A percentile compares a stretch with the other conserved stretches of the same genome.
These are phyloP conservation scores for Coniochaeta sp. DNA, from an alignment of 2,329 filamentous ascomycete species.

Conservation along the genomic window DNA sequence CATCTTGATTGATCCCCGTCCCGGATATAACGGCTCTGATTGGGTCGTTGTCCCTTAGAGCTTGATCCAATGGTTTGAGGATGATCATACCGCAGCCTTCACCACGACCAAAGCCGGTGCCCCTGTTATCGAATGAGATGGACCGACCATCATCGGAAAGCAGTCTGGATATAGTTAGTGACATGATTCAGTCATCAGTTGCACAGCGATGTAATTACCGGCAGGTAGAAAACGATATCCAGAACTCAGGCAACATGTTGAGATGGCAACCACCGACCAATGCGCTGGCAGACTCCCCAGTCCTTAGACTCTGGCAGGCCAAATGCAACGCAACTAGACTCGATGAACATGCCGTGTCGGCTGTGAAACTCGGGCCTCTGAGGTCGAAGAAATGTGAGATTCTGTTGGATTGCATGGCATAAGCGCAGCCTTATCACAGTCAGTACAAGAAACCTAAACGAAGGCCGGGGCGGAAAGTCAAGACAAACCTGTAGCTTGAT, in stretches of 20 bases:
- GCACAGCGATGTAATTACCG: slow-evolving; percentile 23
- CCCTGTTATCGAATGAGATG: slow-evolving; percentile 41
- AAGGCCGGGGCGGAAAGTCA: background rate
- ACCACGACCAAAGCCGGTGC: slow-evolving; percentile 53
- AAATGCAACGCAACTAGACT: slow-evolving; percentile 41
- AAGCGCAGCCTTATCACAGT: slow-evolving; percentile 30
- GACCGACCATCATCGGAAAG: slow-evolving; percentile 45
- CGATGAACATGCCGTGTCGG: slow-evolving; percentile 46
- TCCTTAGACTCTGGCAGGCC: slow-evolving; percentile 40
- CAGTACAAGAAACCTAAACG: background rate
- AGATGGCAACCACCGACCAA: slow-evolving; percentile 40
- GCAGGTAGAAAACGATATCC: slow-evolving; percentile 36
- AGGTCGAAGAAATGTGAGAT: slow-evolving; percentile 50
- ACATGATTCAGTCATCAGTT: background rate
- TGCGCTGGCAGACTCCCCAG: slow-evolving; percentile 36
- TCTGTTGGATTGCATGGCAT: slow-evolving; percentile 46
- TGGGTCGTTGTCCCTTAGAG: slow-evolving; percentile 46
- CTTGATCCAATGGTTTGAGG: slow-evolving; percentile 49
- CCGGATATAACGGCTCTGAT: slow-evolving; percentile 44
- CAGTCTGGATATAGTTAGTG: slow-evolving; percentile 22
- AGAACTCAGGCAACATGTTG: slow-evolving; percentile 39
- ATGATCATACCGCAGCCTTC: slow-evolving; percentile 50
- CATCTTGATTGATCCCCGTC: slow-evolving; percentile 48
- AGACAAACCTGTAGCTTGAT: slow-evolving; percentile 39
- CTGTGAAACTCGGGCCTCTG: slow-evolving; percentile 42